Conservation (phyloP, 768 basidiomycete genomes). For the Leccinum uliginosum region DNA sequence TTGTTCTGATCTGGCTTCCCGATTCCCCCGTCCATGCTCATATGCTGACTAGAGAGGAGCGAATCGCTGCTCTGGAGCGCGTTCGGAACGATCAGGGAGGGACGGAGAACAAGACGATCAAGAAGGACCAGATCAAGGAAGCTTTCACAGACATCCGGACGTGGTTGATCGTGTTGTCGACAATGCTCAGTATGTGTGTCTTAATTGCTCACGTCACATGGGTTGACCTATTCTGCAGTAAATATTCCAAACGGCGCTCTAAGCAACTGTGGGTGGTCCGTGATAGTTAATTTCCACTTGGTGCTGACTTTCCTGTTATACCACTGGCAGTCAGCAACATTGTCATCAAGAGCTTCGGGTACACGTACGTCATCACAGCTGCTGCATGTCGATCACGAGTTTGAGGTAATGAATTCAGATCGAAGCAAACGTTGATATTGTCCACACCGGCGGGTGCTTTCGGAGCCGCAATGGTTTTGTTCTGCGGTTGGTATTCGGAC, state of each 20-base stretch:
- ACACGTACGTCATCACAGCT: conserved; percentile 41
- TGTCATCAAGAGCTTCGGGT: conserved; percentile 61
- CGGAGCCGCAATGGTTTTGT: conserved; percentile 42
- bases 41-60: conserved; percentile 54
- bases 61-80: conserved; percentile 59
- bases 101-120: conserved; percentile 55
- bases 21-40: conserved; percentile 61
- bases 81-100: conserved; percentile 66
- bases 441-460: conserved; percentile 54
- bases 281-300: not conserved
- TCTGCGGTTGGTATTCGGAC: conserved; percentile 65
- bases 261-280: conserved; percentile 50
- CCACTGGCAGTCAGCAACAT: conserved; percentile 59
- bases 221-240: conserved; percentile 33
- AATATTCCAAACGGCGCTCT: conserved; percentile 63
- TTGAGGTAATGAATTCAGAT: conserved; percentile 29
- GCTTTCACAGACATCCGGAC: conserved; percentile 54
- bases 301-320: not conserved
- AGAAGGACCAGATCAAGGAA: conserved; percentile 55
- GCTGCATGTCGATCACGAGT: not conserved
- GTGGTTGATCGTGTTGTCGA: conserved; percentile 59
- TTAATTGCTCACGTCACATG: not conserved
- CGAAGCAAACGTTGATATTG: conserved; percentile 57
- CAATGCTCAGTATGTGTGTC: conserved; percentile 47
- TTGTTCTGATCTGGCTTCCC: conserved; percentile 56